A percentile compares a stretch with the other conserved stretches of the same genome.
These are phyloP conservation scores for Ogataea nakhonphanomensis DNA, from an alignment of 805 yeast genomes.

Conservation along the genomic window DNA sequence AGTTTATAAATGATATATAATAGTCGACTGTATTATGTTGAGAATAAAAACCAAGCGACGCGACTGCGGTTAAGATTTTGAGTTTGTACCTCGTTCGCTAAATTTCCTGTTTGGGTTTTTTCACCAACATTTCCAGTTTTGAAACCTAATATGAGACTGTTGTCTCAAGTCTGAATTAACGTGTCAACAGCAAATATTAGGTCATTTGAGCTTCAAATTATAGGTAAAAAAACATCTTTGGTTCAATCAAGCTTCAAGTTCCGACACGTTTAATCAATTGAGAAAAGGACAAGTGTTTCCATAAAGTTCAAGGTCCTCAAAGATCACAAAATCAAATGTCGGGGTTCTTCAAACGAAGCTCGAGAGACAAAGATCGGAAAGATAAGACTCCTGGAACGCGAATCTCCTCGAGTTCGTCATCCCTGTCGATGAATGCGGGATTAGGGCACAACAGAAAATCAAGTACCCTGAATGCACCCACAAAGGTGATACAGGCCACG, in stretches of 20 bases:
- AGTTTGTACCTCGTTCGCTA: neutral
- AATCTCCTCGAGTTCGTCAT: conserved; percentile 21
- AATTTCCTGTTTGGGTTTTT: conserved; percentile 10
- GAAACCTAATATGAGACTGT: conserved; percentile 3
- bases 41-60: neutral
- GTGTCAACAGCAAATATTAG: neutral
- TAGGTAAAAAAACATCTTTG: too few relatives aligned
- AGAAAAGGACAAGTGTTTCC: neutral
- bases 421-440: conserved; percentile 7
- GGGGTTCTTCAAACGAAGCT: conserved; percentile 31
- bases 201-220: neutral
- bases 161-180: conserved; percentile 12
- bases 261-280: neutral
- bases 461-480: conserved; percentile 50
- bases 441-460: conserved; percentile 3
- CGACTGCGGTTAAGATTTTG: neutral
- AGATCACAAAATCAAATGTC: conserved; percentile 16
- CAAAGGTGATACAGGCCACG: conserved; percentile 78
- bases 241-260: too few relatives aligned
- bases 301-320: neutral
- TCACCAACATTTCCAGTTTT: conserved; percentile 6
- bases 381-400: conserved; percentile 18
- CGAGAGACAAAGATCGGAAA: conserved; percentile 30
- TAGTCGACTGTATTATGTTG: neutral
- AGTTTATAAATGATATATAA: conserved; percentile 7